A percentile compares a stretch with the other conserved stretches of the same genome.
phyloP scores from a whole-genome alignment of 2,329 filamentous ascomycete species.

The Penicillium occitanis region DNA sequence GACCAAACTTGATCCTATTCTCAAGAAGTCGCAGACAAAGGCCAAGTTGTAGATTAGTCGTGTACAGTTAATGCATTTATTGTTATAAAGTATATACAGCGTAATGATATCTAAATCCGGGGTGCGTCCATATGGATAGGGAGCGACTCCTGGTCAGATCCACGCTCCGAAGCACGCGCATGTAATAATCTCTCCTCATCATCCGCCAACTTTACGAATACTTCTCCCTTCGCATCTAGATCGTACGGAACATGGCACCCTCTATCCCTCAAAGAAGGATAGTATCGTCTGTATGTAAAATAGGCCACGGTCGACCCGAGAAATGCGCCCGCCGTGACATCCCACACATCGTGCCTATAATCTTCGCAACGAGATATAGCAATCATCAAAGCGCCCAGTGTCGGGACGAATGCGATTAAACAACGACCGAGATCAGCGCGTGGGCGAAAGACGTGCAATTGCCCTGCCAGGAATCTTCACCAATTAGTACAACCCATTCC shows the following conservation, averaged over 20 bases:
- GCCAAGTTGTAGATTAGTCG: slow-evolving; percentile 68
- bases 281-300: slow-evolving; percentile 62
- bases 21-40: slow-evolving; percentile 83
- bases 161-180: neutral
- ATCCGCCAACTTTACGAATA: slow-evolving; percentile 31
- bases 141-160: neutral
- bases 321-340: slow-evolving; percentile 57
- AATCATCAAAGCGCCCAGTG: slow-evolving; percentile 59
- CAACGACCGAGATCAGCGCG: slow-evolving; percentile 57
- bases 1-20: slow-evolving; percentile 89
- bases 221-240: slow-evolving; percentile 6
- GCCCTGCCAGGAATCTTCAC: slow-evolving; percentile 49
- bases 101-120: neutral
- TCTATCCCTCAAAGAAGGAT: slow-evolving; percentile 52
- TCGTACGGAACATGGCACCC: slow-evolving; percentile 56
- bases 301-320: slow-evolving; percentile 57
- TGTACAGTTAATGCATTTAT: neutral
- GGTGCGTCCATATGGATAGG: slow-evolving; percentile 12
- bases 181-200: slow-evolving; percentile 35
- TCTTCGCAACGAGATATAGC: slow-evolving; percentile 63
- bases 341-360: slow-evolving; percentile 64
- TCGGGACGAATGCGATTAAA: slow-evolving; percentile 55
- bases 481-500: neutral
- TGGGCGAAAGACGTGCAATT: slow-evolving; percentile 60
- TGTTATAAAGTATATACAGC: neutral